phyloP scores from a whole-genome alignment of 78 protist genomes.

The Dictyostelium intermedium region DNA sequence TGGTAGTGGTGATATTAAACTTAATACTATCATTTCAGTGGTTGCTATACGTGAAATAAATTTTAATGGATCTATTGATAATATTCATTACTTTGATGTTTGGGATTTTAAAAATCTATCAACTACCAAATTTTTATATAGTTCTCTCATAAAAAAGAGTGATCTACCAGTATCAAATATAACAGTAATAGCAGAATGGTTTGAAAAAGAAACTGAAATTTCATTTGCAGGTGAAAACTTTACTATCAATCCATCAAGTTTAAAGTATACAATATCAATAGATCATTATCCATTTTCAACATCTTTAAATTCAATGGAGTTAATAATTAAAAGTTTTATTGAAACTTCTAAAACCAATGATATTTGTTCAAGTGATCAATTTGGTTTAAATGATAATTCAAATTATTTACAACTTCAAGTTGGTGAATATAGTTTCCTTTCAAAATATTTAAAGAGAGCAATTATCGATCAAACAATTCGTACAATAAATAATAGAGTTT shows the following conservation, averaged over 20 bases:
- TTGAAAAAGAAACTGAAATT: background rate
- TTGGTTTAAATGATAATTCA: background rate
- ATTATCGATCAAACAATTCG: background rate
- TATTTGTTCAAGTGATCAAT: background rate
- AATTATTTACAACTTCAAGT: slow-evolving; percentile 13
- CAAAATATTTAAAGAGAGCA: slow-evolving; percentile 8
- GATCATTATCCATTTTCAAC: background rate
- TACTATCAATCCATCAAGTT: slow-evolving; percentile 20
- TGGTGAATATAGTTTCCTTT: slow-evolving; percentile 1
- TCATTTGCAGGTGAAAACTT: background rate
- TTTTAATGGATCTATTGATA: background rate
- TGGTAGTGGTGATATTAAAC: background rate
- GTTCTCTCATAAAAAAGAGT: background rate
- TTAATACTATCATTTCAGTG: background rate
- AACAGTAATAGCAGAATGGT: background rate
- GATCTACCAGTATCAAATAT: background rate
- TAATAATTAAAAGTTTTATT: background rate
- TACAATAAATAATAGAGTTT: background rate
- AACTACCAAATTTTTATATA: background rate
- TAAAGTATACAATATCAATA: slow-evolving; percentile 10
- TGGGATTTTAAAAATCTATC: background rate
- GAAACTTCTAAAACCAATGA: background rate
- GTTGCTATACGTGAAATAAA: background rate
- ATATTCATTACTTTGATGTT: background rate
- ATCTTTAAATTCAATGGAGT: background rate